Base-by-base conservation (phyloP, 1,284 basidiomycete species). In the Apiotrichum laibachii region DNA sequence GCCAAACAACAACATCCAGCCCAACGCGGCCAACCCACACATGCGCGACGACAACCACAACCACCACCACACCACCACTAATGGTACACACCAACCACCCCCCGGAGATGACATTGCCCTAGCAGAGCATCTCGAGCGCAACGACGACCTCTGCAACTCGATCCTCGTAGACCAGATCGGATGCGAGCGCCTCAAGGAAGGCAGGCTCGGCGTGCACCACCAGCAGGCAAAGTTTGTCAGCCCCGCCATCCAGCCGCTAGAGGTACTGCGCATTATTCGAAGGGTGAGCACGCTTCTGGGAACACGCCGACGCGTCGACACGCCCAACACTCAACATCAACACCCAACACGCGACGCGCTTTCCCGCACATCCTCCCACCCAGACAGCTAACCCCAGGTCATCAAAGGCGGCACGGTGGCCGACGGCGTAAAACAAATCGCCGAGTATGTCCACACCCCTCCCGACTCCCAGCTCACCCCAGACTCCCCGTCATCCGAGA, bases 141-240 rank as follows among this genome's bases (percentile, higher is more conserved):
- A 79, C 57, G 77, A 79, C 60, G 77, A 79, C 62, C 64, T 79
- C 5, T 67, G 77, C 34, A 69, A 67, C 2, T 77, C 70, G 64
- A 69, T 79, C n/a, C 63, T 79, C 37, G 70, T 79, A n/a, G 75
- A 77, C 59, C 71, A 75, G 60, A 64, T 77, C 4, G 75, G 70
- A 2, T 75, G 71, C 5, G 68, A 67, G 55, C 22, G n/a, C 15
- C 56, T 52, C 2, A 31, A 26, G 13, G 71, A 72, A 33, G 71
- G 67, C 16, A 67, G 66, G 33, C 67, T 77, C 18, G 77, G 77
- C 18, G 75, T 77, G 13, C 75, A 76, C 53, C 76, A 75, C 13
- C 75, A 77, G 53, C 72, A 75, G 57, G 72, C 73, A 61, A 72
- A 71, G 46, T 77, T 73, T 53, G 69, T 73, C 21, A 71, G 73